These are phyloP conservation scores for Camelina sativa DNA, from an alignment of 345 rosid species.

Conservation along the genomic window DNA sequence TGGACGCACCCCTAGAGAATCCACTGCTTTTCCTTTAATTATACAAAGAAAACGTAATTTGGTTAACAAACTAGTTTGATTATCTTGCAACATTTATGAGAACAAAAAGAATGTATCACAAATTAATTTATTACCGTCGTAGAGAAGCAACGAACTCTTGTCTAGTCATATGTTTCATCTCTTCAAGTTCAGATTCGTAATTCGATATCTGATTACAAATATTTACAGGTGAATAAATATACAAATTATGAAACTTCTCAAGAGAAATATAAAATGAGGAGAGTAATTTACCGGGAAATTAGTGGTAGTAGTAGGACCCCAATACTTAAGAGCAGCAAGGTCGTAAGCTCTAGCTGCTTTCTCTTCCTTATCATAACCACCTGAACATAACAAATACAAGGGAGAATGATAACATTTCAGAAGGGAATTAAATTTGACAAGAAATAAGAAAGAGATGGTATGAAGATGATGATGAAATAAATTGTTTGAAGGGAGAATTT, in stretches of 20 bases:
- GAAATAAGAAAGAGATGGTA: not conserved
- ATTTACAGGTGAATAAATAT: not conserved
- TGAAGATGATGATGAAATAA: constrained; percentile 15
- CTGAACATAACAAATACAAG: constrained; percentile 42
- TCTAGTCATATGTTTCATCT: constrained; percentile 90
- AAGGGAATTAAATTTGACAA: constrained; percentile 2
- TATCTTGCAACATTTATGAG: not conserved
- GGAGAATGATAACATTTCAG: constrained; percentile 12
- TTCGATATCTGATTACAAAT: constrained; percentile 51
- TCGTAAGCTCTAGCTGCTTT: constrained; percentile 96
- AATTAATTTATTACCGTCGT: constrained; percentile 57
- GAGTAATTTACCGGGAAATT: constrained; percentile 67
- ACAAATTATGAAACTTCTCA: not conserved
- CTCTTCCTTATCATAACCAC: constrained; percentile 97
- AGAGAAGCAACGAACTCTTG: constrained; percentile 97
- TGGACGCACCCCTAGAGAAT: constrained; percentile 96
- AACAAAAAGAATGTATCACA: not conserved
- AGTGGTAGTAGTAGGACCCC: constrained; percentile 94
- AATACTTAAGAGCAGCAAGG: constrained; percentile 96
- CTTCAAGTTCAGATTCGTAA: constrained; percentile 87
- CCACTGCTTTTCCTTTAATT: constrained; percentile 86
- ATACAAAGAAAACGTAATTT: not conserved
- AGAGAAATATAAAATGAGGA: not conserved
- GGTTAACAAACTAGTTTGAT: not conserved
- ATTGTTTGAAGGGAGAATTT: constrained; percentile 4